Evolutionary conservation across 1,284 basidiomycete species (phyloP).

Genomic region (Cutaneotrichosporon cavernicola): DNA sequence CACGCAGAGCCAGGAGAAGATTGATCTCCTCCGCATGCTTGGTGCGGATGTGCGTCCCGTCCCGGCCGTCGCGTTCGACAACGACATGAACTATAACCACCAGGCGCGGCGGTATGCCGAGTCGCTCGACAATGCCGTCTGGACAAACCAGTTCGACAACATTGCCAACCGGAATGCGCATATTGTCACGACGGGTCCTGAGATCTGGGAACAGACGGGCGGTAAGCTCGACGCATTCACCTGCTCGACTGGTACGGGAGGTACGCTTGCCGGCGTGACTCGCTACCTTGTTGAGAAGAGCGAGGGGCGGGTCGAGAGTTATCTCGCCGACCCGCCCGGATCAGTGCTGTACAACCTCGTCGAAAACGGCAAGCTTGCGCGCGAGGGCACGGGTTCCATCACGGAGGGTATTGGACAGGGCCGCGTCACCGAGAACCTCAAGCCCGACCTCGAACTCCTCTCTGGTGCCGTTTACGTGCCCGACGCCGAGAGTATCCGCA

Average conservation of each 20-base stretch:
- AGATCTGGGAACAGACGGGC: slow-evolving; percentile 89
- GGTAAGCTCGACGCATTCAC: slow-evolving; percentile 85
- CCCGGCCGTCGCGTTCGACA: slow-evolving; percentile 92
- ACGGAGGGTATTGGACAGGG: slow-evolving; percentile 99
- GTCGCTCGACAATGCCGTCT: slow-evolving; percentile 82
- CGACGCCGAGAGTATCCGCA: slow-evolving; percentile 85
- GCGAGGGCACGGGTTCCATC: slow-evolving; percentile 79
- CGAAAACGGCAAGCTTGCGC: slow-evolving; percentile 73
- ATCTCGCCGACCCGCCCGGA: slow-evolving; percentile 95
- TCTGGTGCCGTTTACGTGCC: slow-evolving; percentile 81
- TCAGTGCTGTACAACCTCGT: slow-evolving; percentile 87
- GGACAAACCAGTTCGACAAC: slow-evolving; percentile 99
- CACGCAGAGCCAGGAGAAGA: slow-evolving; percentile 96
- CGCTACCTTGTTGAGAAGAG: slow-evolving; percentile 82
- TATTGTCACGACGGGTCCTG: slow-evolving; percentile 88
- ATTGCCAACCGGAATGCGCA: slow-evolving; percentile 84
- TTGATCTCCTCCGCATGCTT: slow-evolving; percentile 93
- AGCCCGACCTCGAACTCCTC: slow-evolving; percentile 74
- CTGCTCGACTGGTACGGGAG: slow-evolving; percentile 92
- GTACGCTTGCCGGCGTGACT: slow-evolving; percentile 88
- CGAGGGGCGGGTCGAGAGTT: slow-evolving; percentile 76
- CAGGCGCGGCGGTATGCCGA: slow-evolving; percentile 88
- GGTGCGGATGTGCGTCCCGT: slow-evolving; percentile 95
- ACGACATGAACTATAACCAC: slow-evolving; percentile 98
- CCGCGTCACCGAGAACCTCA: slow-evolving; percentile 90